phyloP scores from a whole-genome alignment of 2,329 filamentous ascomycete genomes.

The Exophiala sideris region DNA sequence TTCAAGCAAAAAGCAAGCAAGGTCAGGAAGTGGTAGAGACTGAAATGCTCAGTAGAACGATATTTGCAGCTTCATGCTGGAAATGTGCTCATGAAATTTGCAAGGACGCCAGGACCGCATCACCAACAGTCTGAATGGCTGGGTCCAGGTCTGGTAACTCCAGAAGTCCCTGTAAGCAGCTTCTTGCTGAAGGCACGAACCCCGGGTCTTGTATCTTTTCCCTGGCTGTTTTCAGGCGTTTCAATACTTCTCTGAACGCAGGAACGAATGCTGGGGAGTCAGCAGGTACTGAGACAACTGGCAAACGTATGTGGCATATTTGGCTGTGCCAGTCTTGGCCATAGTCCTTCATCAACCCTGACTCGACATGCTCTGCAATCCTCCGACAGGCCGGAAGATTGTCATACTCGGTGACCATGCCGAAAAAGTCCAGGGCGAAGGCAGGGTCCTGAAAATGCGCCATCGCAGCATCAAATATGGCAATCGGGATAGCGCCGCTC shows the following conservation, averaged over 20 bases:
- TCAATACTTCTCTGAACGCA: conserved; percentile 64
- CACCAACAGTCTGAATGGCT: conserved; percentile 52
- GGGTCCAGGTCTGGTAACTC: conserved; percentile 49
- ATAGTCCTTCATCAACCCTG: conserved; percentile 58
- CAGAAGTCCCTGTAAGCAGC: conserved; percentile 48
- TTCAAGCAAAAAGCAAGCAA: conserved; percentile 57
- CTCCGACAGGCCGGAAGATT: conserved; percentile 61
- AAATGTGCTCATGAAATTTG: not conserved
- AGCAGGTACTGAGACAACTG: conserved; percentile 63
- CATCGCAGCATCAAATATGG: conserved; percentile 83
- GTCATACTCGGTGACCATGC: conserved; percentile 70
- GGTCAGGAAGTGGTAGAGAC: conserved; percentile 25
- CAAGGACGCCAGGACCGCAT: conserved; percentile 27
- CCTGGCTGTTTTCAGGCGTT: conserved; percentile 55
- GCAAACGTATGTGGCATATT: conserved; percentile 68
- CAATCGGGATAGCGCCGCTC: conserved; percentile 87
- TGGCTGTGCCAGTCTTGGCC: conserved; percentile 62
- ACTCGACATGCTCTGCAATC: conserved; percentile 71
- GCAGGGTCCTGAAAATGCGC: conserved; percentile 67
- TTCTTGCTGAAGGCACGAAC: conserved; percentile 45
- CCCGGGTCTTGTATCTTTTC: conserved; percentile 34
- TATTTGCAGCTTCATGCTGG: not conserved
- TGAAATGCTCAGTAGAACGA: conserved; percentile 1
- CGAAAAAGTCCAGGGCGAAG: conserved; percentile 73
- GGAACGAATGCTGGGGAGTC: conserved; percentile 68